Percentiles rank a stretch among this genome's conserved stretches.
phyloP scores from a whole-genome alignment of 306 rosid genomes.

The Chamaecrista fasciculata region DNA sequence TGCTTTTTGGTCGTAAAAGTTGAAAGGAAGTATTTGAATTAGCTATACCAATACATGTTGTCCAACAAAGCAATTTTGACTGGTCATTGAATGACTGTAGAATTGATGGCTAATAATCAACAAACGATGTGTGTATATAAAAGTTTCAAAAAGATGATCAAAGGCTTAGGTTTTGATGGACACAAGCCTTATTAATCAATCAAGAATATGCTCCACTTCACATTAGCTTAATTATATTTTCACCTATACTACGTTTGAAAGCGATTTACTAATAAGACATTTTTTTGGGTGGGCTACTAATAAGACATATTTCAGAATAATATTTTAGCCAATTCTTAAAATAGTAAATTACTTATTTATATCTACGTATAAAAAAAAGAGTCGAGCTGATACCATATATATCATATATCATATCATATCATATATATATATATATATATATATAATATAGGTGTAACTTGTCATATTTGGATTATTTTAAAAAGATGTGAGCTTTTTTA shows the following conservation, averaged over 20 bases:
- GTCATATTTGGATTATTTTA: too few relatives aligned
- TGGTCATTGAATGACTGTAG: not conserved
- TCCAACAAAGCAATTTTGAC: not conserved
- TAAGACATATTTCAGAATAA: not conserved
- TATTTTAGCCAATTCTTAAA: too few relatives aligned
- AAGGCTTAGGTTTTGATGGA: not conserved
- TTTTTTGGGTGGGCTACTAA: too few relatives aligned
- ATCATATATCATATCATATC: too few relatives aligned
- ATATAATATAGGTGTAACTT: too few relatives aligned
- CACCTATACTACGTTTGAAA: not conserved
- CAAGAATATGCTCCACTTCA: not conserved
- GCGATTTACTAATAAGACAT: not conserved
- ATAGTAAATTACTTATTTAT: too few relatives aligned
- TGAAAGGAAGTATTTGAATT: not conserved
- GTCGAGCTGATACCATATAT: too few relatives aligned
- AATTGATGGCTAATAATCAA: not conserved
- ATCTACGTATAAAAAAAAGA: too few relatives aligned
- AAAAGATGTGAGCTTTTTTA: too few relatives aligned
- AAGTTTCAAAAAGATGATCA: not conserved
- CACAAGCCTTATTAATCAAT: not conserved
- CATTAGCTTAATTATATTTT: not conserved
- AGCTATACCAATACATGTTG: not conserved
- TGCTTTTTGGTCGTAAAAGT: not conserved
- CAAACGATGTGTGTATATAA: not conserved
- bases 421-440: too few relatives aligned